Evolutionary conservation across 805 yeast genomes (phyloP), one percentile per base, ranked within the genome.

Genomic region (Wickerhamomyces ciferrii): DNA sequence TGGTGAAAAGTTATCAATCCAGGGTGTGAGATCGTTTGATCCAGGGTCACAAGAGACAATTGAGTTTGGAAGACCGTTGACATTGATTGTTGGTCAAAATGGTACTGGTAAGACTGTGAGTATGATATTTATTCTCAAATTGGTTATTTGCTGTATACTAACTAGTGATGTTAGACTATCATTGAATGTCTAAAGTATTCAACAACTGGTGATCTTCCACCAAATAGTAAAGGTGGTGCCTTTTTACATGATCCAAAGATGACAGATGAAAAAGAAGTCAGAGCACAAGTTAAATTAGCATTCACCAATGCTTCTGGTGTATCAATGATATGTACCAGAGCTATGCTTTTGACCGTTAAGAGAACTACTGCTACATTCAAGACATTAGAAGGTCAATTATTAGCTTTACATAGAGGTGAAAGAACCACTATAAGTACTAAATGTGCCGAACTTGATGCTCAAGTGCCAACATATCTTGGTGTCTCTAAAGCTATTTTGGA

Each of bases 131-230:
- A n/a, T n/a, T n/a, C n/a, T n/a, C n/a, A 15, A 15, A n/a, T 17
- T 18, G 14, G 14, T 18, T 6, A 5, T 18, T 34, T 18, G 21
- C 8, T 14, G 35, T 19, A 14, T 8, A n/a, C 19, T 4, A 10
- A n/a, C 35, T 32, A 32, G 11, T 20, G 39, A 44, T 15, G 18
- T 23, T 20, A 65, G 60, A 91, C 98, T 1, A 83, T 94, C 47
- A 95, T 94, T 51, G 99, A 94, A 65, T 90, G 97, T 62, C 71
- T 94, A 49, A 79, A 90, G 61, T 94, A 90, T 65, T 92, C 95
- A 19, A 89, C 99, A 11, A 92, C 99, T 0, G 98, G 98, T 10
- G 94, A 86, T 59, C 69, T 91, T 48, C 99, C 99, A 2, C 99
- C 99, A 0, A 91, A 92, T 59, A 82, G 91, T 39, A 90, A 87